A percentile compares a stretch with the other conserved stretches of the same genome.
These are phyloP conservation scores for Pythium graminicola DNA, from an alignment of 352 stramenopile species.

Conservation along the genomic window DNA sequence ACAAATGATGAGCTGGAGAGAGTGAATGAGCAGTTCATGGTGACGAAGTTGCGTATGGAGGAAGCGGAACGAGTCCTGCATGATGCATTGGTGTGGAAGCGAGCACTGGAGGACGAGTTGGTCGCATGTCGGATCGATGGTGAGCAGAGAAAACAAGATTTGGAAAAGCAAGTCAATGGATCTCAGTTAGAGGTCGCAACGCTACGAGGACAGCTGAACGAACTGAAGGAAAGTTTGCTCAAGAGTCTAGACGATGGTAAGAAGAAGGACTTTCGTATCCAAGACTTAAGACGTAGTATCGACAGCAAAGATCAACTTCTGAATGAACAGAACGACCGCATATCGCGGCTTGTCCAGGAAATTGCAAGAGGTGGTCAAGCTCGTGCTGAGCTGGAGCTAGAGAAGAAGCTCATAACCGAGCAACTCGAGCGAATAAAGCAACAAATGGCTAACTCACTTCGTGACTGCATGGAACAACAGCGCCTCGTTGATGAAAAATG, in stretches of 20 bases:
- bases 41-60: conserved; percentile 43
- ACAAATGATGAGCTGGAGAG: conserved; percentile 31
- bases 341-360: conserved; percentile 45
- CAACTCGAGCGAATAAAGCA: conserved; percentile 39
- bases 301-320: conserved; percentile 29
- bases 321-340: conserved; percentile 49
- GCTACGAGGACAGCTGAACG: conserved; percentile 37
- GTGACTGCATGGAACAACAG: conserved; percentile 36
- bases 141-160: conserved; percentile 1
- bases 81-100: conserved; percentile 49
- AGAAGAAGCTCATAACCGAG: conserved; percentile 34
- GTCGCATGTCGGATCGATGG: conserved; percentile 9
- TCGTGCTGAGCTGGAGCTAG: conserved; percentile 40
- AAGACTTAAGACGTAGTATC: conserved; percentile 32
- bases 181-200: conserved; percentile 27
- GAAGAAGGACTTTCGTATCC: conserved; percentile 33
- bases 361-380: conserved; percentile 41
- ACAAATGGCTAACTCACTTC: conserved; percentile 31
- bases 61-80: conserved; percentile 53
- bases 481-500: conserved; percentile 29
- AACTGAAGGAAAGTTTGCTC: conserved; percentile 37
- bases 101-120: conserved; percentile 37
- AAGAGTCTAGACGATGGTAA: conserved; percentile 31
- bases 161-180: conserved; percentile 7
- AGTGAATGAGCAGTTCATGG: conserved; percentile 38